Evolutionary conservation across 768 basidiomycete species (phyloP).

Genomic region (Trametes villosa): DNA sequence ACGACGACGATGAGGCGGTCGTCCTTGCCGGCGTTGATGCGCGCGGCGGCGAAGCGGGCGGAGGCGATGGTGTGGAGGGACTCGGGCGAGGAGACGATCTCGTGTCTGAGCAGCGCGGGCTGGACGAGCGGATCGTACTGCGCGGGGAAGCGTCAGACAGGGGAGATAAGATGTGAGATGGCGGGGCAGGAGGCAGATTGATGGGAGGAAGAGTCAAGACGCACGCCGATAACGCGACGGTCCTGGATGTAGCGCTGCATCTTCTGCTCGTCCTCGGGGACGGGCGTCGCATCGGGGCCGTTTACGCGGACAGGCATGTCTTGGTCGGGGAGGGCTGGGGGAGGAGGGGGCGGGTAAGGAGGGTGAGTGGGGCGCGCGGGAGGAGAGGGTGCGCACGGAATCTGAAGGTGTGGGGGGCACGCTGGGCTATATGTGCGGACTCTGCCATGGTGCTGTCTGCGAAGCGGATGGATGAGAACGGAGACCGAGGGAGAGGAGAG

Average conservation of each 20-base stretch:
- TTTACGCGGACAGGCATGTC: slow-evolving; percentile 30
- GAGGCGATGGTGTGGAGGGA: slow-evolving; percentile 79
- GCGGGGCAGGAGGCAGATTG: not conserved
- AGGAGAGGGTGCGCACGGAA: slow-evolving; percentile 38
- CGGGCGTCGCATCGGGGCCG: slow-evolving; percentile 50
- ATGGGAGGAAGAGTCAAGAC: slow-evolving; percentile 31
- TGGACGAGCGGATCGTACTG: slow-evolving; percentile 97
- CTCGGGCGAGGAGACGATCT: slow-evolving; percentile 67
- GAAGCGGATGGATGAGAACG: not conserved
- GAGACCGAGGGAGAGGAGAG: not conserved
- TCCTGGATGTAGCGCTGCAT: slow-evolving; percentile 80
- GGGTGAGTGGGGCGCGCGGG: slow-evolving; percentile 1
- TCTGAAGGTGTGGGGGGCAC: slow-evolving; percentile 34
- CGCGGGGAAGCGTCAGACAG: slow-evolving; percentile 1
- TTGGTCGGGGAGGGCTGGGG: slow-evolving; percentile 44
- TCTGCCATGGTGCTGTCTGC: slow-evolving; percentile 10
- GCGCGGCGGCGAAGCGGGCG: slow-evolving; percentile 78
- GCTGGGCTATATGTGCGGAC: slow-evolving; percentile 15
- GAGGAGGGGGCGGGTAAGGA: slow-evolving; percentile 18
- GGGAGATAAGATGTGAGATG: slow-evolving; percentile 17
- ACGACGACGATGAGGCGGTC: slow-evolving; percentile 89
- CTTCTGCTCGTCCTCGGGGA: slow-evolving; percentile 66
- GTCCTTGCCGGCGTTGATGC: slow-evolving; percentile 82
- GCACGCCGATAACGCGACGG: slow-evolving; percentile 77
- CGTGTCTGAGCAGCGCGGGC: slow-evolving; percentile 87